Percentiles rank a stretch among this genome's conserved stretches.
Conservation (phyloP, 345 rosid species). For the Jatropha curcas region DNA sequence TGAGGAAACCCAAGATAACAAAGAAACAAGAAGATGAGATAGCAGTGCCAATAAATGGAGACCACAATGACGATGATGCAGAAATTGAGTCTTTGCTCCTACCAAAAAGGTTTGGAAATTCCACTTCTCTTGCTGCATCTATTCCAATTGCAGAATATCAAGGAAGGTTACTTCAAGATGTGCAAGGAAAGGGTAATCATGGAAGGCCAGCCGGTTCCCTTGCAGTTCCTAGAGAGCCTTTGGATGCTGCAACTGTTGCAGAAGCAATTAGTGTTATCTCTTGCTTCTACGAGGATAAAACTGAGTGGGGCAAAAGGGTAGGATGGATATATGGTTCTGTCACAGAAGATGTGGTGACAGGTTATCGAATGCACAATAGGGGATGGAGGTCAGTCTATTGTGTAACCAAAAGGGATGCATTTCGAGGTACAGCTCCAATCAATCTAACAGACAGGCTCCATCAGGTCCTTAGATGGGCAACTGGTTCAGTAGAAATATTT, state of each 20-base stretch:
- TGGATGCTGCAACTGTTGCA: constrained; percentile 81
- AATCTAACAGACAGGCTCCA: constrained; percentile 76
- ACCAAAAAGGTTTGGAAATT: constrained; percentile 69
- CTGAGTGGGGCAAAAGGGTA: constrained; percentile 78
- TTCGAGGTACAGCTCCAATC: constrained; percentile 76
- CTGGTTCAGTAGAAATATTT: constrained; percentile 80
- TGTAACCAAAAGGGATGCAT: constrained; percentile 75
- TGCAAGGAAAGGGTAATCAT: constrained; percentile 56
- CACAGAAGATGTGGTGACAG: constrained; percentile 81
- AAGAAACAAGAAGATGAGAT: constrained; percentile 61
- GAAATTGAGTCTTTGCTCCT: constrained; percentile 70
- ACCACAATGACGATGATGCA: constrained; percentile 51
- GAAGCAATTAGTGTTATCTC: constrained; percentile 78
- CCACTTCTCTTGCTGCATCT: constrained; percentile 60
- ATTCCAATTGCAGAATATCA: constrained; percentile 79
- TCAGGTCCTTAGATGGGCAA: constrained; percentile 88
- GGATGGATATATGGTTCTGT: constrained; percentile 90
- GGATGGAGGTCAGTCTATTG: constrained; percentile 88
- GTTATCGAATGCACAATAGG: constrained; percentile 75
- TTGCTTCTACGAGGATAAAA: constrained; percentile 78
- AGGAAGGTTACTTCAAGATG: constrained; percentile 68
- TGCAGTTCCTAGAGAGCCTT: constrained; percentile 76
- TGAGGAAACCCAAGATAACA: constrained; percentile 47
- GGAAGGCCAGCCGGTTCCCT: constrained; percentile 78
- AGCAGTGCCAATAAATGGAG: constrained; percentile 42